Evolutionary conservation across 345 rosid genomes (phyloP).

Genomic region (Garcia nutans): DNA sequence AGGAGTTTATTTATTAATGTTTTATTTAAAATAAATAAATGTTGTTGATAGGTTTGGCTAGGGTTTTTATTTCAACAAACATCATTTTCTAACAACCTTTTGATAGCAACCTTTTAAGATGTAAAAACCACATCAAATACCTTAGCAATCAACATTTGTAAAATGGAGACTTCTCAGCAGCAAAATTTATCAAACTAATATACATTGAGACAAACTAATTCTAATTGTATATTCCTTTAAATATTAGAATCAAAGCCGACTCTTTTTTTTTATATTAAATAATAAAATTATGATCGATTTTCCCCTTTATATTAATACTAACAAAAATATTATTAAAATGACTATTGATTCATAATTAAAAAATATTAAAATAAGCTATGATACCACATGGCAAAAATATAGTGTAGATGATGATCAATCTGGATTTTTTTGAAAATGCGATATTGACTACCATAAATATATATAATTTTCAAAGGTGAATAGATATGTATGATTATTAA

Average conservation of each 20-base stretch:
- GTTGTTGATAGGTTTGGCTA: slow-evolving; percentile 29
- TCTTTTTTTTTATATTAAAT: too few species aligned
- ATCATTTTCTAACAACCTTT: slow-evolving; percentile 45
- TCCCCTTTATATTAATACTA: too few species aligned
- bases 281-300: too few species aligned
- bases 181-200: too few species aligned
- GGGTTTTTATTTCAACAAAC: slow-evolving; percentile 48
- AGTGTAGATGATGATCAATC: background rate
- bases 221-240: too few species aligned
- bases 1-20: background rate
- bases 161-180: slow-evolving; percentile 28
- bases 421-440: slow-evolving; percentile 3
- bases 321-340: background rate
- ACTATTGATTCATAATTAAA: background rate
- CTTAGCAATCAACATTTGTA: slow-evolving; percentile 24
- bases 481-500: too few species aligned
- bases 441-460: slow-evolving; percentile 13
- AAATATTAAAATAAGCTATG: background rate
- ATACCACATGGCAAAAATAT: slow-evolving; percentile 5
- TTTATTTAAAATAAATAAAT: background rate
- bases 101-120: slow-evolving; percentile 44
- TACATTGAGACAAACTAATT: too few species aligned
- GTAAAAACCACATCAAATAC: slow-evolving; percentile 36
- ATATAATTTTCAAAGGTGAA: background rate
- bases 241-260: too few species aligned